Evolutionary conservation across 2,329 filamentous ascomycete species (phyloP), one percentile per base, ranked within the genome.

Genomic region (Knufia petricola): DNA sequence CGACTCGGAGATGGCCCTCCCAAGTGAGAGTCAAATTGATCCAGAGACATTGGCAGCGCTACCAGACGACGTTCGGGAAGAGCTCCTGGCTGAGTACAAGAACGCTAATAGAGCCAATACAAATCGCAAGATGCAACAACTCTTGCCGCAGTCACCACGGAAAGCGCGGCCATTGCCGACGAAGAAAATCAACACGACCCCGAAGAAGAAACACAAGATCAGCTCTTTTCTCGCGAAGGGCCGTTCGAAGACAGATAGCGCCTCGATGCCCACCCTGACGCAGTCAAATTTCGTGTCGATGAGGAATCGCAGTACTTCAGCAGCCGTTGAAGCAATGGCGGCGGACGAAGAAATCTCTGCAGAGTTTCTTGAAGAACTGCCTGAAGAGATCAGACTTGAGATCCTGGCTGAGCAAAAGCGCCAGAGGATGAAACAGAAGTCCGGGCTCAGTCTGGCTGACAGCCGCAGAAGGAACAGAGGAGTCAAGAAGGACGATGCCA

Each of bases 11-110:
- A 19, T 49, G 26, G 46, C 23, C n/a, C 65, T 81, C 2, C 78
- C 78, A 2, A 72, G 71, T 1, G 81, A 87, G 21, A 83, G 87
- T 0, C 86, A 94, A 58, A 74, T 96, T 17, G 92, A 98, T 60
- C 81, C 81, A 0, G 87, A 90, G 36, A 85, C 88, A 1, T 83
- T 96, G 53, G 78, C 82, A 36, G 86, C 85, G 1, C 71, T 98
- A 1, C 92, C 92, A 0, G 81, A 84, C 31, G 87, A 95, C 53
- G 79, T 98, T 62, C 85, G 89, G 53, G 79, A 81, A 1, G 92
- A 96, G 64, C 73, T 96, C 0, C 66, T 95, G 7, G 81, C 78
- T 2, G 81, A 84, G 28, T 94, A 95, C 57, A 55, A 64, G 58
- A 28, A n/a, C 8, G 12, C 49, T 64, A 19, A 63, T 66, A 60